Conservation (phyloP, 257 asterid genomes). For the Handroanthus guayacan region DNA sequence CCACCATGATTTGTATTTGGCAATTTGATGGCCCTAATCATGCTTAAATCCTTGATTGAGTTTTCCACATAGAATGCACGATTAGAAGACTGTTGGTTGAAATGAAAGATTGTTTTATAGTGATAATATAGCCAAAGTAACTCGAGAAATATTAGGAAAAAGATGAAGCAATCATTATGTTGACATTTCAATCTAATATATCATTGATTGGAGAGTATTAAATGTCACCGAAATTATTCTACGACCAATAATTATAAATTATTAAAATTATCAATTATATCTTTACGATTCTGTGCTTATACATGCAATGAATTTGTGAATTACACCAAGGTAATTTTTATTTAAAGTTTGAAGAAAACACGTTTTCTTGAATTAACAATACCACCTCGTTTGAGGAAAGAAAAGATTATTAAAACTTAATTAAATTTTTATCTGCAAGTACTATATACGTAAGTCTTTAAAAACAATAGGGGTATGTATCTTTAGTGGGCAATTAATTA, state of each 20-base stretch:
- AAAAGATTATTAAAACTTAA: too few species aligned
- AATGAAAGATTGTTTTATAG: neutral
- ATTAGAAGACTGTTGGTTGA: conserved; percentile 19
- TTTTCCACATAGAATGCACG: neutral
- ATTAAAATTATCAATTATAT: too few species aligned
- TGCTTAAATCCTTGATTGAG: neutral
- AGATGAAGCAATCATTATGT: neutral
- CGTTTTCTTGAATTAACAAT: too few species aligned
- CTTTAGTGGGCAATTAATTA: too few species aligned
- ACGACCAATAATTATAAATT: neutral
- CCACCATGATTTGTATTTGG: conserved; percentile 1
- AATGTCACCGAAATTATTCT: neutral
- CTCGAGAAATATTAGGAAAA: neutral
- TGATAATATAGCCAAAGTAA: neutral
- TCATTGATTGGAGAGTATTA: conserved; percentile 19
- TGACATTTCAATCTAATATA: neutral
- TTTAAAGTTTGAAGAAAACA: too few species aligned
- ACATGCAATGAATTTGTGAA: too few species aligned
- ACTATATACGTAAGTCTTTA: too few species aligned
- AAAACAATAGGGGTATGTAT: too few species aligned
- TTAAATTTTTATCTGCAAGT: too few species aligned
- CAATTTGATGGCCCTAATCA: conserved; percentile 12
- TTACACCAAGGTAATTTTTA: too few species aligned
- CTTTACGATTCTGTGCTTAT: too few species aligned
- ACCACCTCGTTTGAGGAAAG: too few species aligned